A percentile compares a stretch with the other conserved stretches of the same genome.
Conservation (phyloP, 1,139 yeast species). For the Suhomyces ambrosiae region DNA sequence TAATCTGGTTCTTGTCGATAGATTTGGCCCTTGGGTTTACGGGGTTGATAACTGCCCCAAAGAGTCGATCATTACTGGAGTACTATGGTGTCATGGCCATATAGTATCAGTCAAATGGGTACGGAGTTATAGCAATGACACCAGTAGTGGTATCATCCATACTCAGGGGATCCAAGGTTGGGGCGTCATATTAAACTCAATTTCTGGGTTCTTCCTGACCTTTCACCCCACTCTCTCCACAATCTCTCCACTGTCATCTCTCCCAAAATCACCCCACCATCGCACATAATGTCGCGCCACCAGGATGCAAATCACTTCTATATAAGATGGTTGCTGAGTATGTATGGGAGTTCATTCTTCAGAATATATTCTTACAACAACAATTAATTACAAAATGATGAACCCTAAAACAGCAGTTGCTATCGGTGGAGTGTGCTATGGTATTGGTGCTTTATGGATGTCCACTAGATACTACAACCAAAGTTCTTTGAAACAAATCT, state of each 20-base stretch:
- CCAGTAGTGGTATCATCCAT: neutral
- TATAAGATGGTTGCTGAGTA: neutral
- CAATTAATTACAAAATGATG: conserved; percentile 8
- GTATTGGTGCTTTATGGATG: conserved; percentile 40
- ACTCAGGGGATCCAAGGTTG: no score
- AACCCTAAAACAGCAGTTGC: conserved; percentile 31
- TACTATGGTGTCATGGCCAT: no score
- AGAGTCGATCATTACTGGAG: no score
- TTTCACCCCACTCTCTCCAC: neutral
- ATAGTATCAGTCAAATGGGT: no score
- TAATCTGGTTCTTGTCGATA: no score
- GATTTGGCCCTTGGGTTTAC: no score
- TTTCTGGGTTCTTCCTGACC: neutral
- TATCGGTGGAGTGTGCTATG: conserved; percentile 40
- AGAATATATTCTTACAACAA: neutral
- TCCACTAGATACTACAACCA: conserved; percentile 34
- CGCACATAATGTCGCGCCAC: neutral
- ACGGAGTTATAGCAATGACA: no score
- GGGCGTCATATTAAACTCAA: no score
- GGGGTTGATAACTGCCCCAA: no score
- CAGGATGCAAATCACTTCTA: neutral
- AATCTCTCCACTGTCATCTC: neutral
- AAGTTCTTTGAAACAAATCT: conserved; percentile 35
- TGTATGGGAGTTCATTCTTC: neutral
- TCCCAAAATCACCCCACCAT: neutral